Base-by-base conservation (phyloP, 2,329 filamentous ascomycete genomes). In the Fusarium sp. region DNA sequence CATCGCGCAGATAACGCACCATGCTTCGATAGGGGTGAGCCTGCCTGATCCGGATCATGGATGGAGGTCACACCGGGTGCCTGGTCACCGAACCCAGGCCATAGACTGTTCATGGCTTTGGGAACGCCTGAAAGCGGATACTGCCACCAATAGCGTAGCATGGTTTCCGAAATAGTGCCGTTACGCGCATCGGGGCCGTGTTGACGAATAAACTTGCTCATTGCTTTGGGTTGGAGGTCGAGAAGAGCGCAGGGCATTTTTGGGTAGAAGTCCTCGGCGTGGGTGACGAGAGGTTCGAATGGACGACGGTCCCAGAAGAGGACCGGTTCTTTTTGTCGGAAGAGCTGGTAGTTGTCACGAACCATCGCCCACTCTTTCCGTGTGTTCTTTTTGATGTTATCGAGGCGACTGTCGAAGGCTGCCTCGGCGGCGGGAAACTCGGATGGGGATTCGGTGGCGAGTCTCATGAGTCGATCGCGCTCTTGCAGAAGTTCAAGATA, bases 241-340 rank as follows among this genome's bases (percentile, higher is more conserved):
- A 94, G 77, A 5, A 95, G 86, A 13, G 82, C 80, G 58, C 88
- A 82, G 9, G 83, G 80, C 11, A 83, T 78, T 25, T 85, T 82
- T 2, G 93, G 93, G 77, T 85, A 93, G 73, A 93, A 90, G 69
- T 97, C 94, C 1, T 85, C 74, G 0, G 79, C 54, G 7, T 82
- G 64, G 4, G 88, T 85, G 25, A 82, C 78, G 18, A 97, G 82
- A 0, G 93, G 92, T 73, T 97, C 93, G 73, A 88, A 89, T 3
- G 83, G 80, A 18, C 94, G 89, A 3, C 86, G 84, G 78, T 97
- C 93, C 88, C 90, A 94, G 27, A 83, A 73, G 5, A 95, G 78
- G 2, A 85, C 72, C 0, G 88, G 86, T 2, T 84, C 82, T 1
- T 82, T 72, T 77, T 85, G 82, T 51, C 80, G 77, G 72, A 85